These are phyloP conservation scores for Epicoccum sorghinum DNA, from an alignment of 2,329 filamentous ascomycete genomes.

Conservation along the genomic window DNA sequence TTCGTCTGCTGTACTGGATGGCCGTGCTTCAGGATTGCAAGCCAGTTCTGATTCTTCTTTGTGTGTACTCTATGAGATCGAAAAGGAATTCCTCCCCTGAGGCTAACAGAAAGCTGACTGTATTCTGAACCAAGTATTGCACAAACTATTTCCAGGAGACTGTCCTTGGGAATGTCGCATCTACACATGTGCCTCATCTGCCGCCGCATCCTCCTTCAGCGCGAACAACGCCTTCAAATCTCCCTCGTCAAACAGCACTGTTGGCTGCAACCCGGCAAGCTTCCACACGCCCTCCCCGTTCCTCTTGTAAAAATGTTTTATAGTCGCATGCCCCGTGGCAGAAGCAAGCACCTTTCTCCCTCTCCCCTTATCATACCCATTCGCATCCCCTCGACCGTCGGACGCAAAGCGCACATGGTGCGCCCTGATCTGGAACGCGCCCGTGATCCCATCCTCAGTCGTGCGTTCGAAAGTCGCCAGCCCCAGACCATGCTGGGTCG, in stretches of 20 bases:
- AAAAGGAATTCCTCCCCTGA: too few relatives aligned
- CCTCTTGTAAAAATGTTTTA: neutral
- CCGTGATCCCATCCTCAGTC: neutral
- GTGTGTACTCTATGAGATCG: too few relatives aligned
- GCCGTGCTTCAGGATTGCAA: too few relatives aligned
- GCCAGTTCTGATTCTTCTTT: too few relatives aligned
- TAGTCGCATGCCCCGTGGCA: neutral
- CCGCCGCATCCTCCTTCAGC: neutral
- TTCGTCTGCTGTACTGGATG: too few relatives aligned
- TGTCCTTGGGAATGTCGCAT: neutral
- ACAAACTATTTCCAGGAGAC: too few relatives aligned
- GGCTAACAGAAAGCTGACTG: too few relatives aligned
- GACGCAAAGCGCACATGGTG: neutral
- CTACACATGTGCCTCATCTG: neutral
- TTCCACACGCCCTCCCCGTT: neutral
- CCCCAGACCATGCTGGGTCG: conserved; percentile 6
- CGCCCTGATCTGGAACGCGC: neutral
- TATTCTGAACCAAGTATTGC: too few relatives aligned
- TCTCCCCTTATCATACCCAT: neutral
- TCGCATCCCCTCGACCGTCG: neutral
- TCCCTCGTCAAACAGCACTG: neutral
- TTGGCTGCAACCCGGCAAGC: neutral
- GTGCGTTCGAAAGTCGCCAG: neutral
- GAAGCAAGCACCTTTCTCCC: neutral
- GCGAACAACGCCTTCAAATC: neutral